Base-by-base conservation (phyloP, 768 basidiomycete genomes). In the Lactarius hengduanensis region DNA sequence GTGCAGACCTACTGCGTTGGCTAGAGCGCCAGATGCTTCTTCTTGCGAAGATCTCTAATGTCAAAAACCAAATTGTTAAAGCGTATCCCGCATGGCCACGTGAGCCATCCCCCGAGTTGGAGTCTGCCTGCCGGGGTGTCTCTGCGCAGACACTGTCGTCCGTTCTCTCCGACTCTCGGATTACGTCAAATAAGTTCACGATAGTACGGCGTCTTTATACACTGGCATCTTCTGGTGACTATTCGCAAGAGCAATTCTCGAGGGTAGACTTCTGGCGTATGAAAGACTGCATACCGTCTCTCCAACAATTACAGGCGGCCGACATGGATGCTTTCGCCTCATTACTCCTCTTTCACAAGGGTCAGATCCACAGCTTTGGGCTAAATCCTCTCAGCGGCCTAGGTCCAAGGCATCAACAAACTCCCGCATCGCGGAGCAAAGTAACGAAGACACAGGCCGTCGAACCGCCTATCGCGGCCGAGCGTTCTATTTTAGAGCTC, bases 11-110 rank as follows among this genome's bases (percentile, higher is more conserved):
- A 10, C 73, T 86, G 38, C 63, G 72, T 4, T 93, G 90, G 90
- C 78, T 90, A 40, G 90, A 94, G 69, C 68, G 71, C 8, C 83
- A 87, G 71, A 80, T 81, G 32, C 64, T 78, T 9, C 59, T 70
- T 3, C 76, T 90, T 43, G 78, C 79, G 20, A 75, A 76, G 58
- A 75, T 77, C n/a, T 55, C 77, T 5, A 72, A 71, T 11, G 73
- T 84, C 45, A 75, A 77, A 41, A 70, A 73, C 3, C 80, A 87
- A 59, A 76, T 89, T 30, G 68, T 79, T 43, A 79, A 80, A 38
- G 89, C 89, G 7, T 78, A 93, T 18, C 82, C 86, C 4, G 86
- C 90, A 13, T 95, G 93, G 93, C 90, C 93, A 32, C 82, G 85
- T 54, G 80, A 84, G 11, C 85, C 86, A 1, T 82, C 83, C 2